These are phyloP conservation scores for Fraxinus platypoda DNA, from an alignment of 305 asterid species.

Conservation along the genomic window DNA sequence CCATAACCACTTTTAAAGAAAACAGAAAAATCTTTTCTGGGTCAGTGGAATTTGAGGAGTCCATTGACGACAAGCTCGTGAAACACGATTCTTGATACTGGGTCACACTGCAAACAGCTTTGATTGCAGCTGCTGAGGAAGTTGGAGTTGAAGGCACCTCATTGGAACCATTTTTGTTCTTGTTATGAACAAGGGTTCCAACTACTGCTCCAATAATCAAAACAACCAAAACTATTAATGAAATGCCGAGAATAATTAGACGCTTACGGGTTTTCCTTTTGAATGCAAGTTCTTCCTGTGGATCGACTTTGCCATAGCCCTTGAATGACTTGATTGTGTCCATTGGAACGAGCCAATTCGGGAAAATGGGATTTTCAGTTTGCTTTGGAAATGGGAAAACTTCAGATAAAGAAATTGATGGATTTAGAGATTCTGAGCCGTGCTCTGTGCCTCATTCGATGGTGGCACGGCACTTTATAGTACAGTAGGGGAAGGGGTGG, in stretches of 20 bases:
- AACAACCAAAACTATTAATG: constrained; percentile 34
- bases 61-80: constrained; percentile 32
- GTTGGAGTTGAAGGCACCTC: constrained; percentile 18
- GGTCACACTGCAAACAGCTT: constrained; percentile 63
- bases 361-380: neutral
- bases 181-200: constrained; percentile 45
- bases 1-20: constrained; percentile 42
- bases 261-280: constrained; percentile 55
- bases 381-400: neutral
- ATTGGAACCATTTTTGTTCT: constrained; percentile 23
- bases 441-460: neutral
- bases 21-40: constrained; percentile 55
- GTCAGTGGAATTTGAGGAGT: constrained; percentile 43
- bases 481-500: neutral
- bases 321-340: constrained; percentile 67
- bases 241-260: constrained; percentile 39
- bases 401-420: neutral
- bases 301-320: constrained; percentile 72
- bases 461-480: neutral
- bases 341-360: constrained; percentile 28
- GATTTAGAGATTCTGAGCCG: neutral
- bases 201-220: constrained; percentile 48
- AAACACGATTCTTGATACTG: constrained; percentile 56
- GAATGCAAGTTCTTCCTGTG: constrained; percentile 47
- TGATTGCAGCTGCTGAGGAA: constrained; percentile 45